Conservation (phyloP, 495 filamentous ascomycete genomes). For the Rhypophila decipiens region DNA sequence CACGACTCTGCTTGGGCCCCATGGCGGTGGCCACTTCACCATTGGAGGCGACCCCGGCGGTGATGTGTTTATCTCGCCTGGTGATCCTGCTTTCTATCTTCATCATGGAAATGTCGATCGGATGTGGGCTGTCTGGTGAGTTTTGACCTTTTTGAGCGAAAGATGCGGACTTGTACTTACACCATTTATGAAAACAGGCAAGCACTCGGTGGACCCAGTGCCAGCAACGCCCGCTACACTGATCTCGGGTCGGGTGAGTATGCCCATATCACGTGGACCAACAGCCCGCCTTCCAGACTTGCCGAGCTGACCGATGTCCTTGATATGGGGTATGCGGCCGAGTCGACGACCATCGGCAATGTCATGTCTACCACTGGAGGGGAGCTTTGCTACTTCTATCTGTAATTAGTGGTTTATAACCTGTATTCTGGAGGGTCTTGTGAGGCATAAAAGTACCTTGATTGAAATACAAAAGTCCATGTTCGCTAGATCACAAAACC, state of each 20-base stretch:
- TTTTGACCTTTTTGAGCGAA: neutral
- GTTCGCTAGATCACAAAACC: too few relatives aligned
- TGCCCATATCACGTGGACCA: slow-evolving; percentile 46
- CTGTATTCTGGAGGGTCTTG: too few relatives aligned
- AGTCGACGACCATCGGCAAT: slow-evolving; percentile 31
- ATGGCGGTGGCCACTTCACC: slow-evolving; percentile 58
- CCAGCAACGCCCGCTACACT: slow-evolving; percentile 27
- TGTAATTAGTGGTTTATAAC: too few relatives aligned
- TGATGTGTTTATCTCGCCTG: slow-evolving; percentile 54
- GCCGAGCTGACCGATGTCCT: slow-evolving; percentile 30
- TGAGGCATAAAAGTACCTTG: too few relatives aligned
- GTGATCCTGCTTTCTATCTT: slow-evolving; percentile 61
- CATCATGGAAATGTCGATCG: slow-evolving; percentile 65
- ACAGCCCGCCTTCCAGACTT: slow-evolving; percentile 32
- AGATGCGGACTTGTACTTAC: neutral
- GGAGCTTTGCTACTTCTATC: slow-evolving; percentile 40
- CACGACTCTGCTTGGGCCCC: slow-evolving; percentile 48
- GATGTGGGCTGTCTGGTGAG: slow-evolving; percentile 63
- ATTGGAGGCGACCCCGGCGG: slow-evolving; percentile 54
- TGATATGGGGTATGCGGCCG: slow-evolving; percentile 30
- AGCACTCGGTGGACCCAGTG: slow-evolving; percentile 4
- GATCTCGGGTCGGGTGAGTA: slow-evolving; percentile 35
- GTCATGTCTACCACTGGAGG: slow-evolving; percentile 35
- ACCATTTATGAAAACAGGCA: neutral
- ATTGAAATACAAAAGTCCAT: too few relatives aligned